phyloP scores from a whole-genome alignment of 2,329 filamentous ascomycete genomes.

The Drechslera avenae region DNA sequence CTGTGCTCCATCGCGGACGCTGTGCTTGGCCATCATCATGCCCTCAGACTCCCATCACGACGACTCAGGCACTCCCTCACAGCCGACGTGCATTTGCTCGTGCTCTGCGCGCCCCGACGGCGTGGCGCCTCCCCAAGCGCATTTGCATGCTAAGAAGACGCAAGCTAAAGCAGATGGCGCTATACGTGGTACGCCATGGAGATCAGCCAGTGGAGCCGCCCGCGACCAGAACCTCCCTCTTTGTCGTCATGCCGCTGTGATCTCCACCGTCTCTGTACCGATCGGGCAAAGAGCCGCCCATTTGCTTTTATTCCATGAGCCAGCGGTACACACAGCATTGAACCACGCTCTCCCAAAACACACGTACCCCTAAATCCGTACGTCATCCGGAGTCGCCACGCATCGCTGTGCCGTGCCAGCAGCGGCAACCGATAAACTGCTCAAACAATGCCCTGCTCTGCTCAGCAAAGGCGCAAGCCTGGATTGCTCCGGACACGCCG shows the following conservation, averaged over 20 bases:
- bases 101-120: conserved; percentile 12
- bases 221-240: conserved; percentile 11
- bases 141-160: conserved; percentile 5
- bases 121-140: conserved; percentile 10
- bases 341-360: conserved; percentile 1
- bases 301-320: background rate
- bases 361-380: conserved; percentile 7
- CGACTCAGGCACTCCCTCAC: background rate
- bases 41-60: background rate
- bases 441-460: background rate
- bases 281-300: background rate
- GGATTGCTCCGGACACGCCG: background rate
- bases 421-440: background rate
- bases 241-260: conserved; percentile 31
- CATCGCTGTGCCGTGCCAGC: conserved; percentile 1
- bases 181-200: conserved; percentile 23
- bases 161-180: background rate
- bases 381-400: conserved; percentile 25
- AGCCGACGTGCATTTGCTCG: background rate
- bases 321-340: conserved; percentile 1
- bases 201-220: conserved; percentile 29
- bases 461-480: conserved; percentile 3
- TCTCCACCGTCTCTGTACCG: conserved; percentile 15
- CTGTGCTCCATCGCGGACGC: conserved; percentile 10
- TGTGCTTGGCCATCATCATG: background rate